Conservation (phyloP, 306 rosid genomes). For the Acmispon strigosus region DNA sequence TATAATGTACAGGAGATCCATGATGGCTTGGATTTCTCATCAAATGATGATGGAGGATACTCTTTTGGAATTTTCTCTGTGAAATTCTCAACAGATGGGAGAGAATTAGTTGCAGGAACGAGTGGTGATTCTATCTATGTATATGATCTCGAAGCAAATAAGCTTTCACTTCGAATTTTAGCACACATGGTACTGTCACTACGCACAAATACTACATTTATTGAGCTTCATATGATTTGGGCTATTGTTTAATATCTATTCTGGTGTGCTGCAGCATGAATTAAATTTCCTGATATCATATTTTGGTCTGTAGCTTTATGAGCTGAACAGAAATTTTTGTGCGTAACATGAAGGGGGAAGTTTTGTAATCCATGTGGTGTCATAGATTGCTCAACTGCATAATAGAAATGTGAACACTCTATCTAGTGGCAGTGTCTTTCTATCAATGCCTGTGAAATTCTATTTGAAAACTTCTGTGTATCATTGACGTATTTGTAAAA, state of each 20-base stretch:
- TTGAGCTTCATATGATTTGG: background rate
- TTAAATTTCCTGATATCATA: background rate
- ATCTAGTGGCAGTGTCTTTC: background rate
- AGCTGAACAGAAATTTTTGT: conserved; percentile 1
- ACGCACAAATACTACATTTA: conserved; percentile 12
- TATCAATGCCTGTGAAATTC: background rate
- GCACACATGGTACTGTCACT: conserved; percentile 61
- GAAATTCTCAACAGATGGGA: conserved; percentile 86
- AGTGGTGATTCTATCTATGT: conserved; percentile 75
- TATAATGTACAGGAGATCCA: conserved; percentile 73
- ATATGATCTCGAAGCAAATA: conserved; percentile 87
- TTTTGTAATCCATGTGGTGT: background rate
- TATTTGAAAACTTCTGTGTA: background rate
- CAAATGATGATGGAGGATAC: conserved; percentile 48
- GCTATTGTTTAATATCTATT: background rate
- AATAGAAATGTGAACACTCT: background rate
- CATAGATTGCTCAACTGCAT: background rate
- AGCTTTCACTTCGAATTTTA: conserved; percentile 67
- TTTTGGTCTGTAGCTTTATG: background rate
- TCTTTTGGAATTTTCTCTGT: conserved; percentile 79
- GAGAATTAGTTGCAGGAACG: conserved; percentile 90
- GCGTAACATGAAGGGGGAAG: background rate
- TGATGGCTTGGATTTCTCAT: conserved; percentile 71
- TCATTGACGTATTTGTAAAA: background rate
- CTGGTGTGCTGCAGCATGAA: background rate